Base-by-base conservation (phyloP, 345 rosid species). In the Salix purpurea region DNA sequence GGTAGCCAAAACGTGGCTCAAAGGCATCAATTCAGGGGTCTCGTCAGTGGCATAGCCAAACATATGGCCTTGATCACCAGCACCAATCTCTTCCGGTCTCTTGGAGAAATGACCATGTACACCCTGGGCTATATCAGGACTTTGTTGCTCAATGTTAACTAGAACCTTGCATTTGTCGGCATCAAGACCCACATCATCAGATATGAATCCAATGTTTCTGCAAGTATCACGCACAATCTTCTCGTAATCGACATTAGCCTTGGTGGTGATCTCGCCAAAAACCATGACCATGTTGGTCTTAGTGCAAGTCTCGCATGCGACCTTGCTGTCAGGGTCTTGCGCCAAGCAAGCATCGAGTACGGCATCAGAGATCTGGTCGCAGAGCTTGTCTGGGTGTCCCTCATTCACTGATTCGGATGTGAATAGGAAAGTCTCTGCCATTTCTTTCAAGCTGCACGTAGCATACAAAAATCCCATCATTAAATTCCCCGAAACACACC, bases 1-100 rank as follows among this genome's bases (percentile, higher is more conserved):
- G 48, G 94, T 92, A 0, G 97, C 88, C 9, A 90, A 85, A 23
- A 92, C 92, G 66, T 90, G 94, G 79, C 85, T 92, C 71, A 92
- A 77, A 0, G 94, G 94, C 94, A 90, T 89, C 21, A 90, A 80
- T 80, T 92, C 93, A 5, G 54, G 52, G 48, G 71, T 74, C 65
- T 74, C 77, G n/a, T 74, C 71, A 6, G 77, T 74, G 62, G 77
- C 71, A 74, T 66, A 74, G 36, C 77, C 71, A 66, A 74, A 74
- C 77, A 75, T 75, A 14, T 67, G 67, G 30, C 77, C 78, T 28
- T 75, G 28, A 24, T 76, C 73, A 68, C 79, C 74, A 30, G 62
- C 79, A n/a, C 74, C 79, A 70, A 76, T 69, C 28, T 76, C 74
- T 67, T 76, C 74, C 5, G 69, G 74, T 5, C 46, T 44, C 69